Base-by-base conservation (phyloP, 441 rosid genomes). In the Populus hybrid region DNA sequence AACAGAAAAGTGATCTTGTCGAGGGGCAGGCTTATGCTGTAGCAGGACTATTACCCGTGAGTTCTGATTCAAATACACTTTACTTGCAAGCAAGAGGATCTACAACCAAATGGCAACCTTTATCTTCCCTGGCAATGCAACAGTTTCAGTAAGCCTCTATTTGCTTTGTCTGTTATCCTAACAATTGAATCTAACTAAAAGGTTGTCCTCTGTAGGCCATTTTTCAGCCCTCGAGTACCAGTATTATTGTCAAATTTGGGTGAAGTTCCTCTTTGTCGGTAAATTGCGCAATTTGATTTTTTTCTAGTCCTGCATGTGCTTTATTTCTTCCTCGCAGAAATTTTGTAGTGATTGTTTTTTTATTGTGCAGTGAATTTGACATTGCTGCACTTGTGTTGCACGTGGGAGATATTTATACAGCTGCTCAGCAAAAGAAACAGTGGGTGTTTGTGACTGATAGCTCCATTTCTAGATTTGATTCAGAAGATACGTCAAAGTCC, bases 391-490 rank as follows among this genome's bases (percentile, higher is more conserved):
- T 85, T 40, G 88, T 97, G 78, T 86, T 97, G 80, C 73, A 89
- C 71, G 95, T 93, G 81, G 99, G 98, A 78, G 93, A 93, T 82
- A 91, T 83, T 78, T 87, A 84, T 79, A 81, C 80, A 42, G 81
- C 80, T 59, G 88, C 83, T 82, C 81, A 82, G 71, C 91, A 84
- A 80, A 92, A 85, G 91, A 94, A 88, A 82, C 99, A 94, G 81
- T 92, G 98, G 98, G 89, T 97, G 53, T 93, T 94, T 84, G 94
- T 92, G 82, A 90, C 93, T 71, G 99, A 94, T 88, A 87, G 86
- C 82, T 90, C 98, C 36, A 72, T 81, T 18, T 85, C 81, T 76
- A 70, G 72, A 32, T 81, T 80, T 36, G 72, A 82, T 74, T 80
- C 85, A 64, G 92, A 85, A 81, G 89, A 86, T 70, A 80, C 73